These are phyloP conservation scores for Saussurea involucrata DNA, from an alignment of 129 eudicot genomes.

Conservation along the genomic window DNA sequence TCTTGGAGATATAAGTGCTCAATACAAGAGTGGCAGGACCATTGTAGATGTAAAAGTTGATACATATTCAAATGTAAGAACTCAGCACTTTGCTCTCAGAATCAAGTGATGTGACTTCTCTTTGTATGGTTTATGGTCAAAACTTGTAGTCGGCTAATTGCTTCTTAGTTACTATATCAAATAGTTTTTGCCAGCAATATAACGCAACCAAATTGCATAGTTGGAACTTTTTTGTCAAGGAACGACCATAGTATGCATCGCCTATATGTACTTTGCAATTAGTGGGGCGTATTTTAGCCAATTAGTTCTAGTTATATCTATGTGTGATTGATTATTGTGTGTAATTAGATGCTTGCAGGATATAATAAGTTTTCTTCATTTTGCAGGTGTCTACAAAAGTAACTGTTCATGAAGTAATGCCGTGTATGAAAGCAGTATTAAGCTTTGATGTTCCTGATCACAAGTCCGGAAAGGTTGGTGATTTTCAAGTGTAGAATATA, in stretches of 20 bases:
- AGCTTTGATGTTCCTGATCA: slow-evolving; percentile 95
- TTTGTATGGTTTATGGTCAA: neutral
- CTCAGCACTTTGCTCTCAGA: neutral
- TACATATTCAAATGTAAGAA: slow-evolving; percentile 83
- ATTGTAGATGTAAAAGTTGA: slow-evolving; percentile 90
- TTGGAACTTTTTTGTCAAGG: neutral
- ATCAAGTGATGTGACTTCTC: neutral
- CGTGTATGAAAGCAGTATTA: slow-evolving; percentile 58
- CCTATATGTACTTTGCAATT: neutral
- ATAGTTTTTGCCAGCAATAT: neutral
- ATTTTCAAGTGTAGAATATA: neutral
- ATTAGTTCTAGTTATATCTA: neutral
- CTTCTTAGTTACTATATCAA: neutral
- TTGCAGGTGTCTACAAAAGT: slow-evolving; percentile 79
- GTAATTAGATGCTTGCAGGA: neutral
- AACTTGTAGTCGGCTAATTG: neutral
- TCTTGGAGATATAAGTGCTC: slow-evolving; percentile 78
- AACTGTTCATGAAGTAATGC: slow-evolving; percentile 56
- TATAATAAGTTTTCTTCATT: slow-evolving; percentile 9
- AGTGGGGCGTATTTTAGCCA: neutral
- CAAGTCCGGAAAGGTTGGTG: slow-evolving; percentile 87
- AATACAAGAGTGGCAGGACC: slow-evolving; percentile 65
- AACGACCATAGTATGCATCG: neutral
- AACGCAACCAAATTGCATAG: neutral
- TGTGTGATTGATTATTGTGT: too few relatives aligned